Evolutionary conservation across 2,329 filamentous ascomycete genomes (phyloP), one percentile per base, ranked within the genome.

Genomic region (Diaporthe ilicicola): DNA sequence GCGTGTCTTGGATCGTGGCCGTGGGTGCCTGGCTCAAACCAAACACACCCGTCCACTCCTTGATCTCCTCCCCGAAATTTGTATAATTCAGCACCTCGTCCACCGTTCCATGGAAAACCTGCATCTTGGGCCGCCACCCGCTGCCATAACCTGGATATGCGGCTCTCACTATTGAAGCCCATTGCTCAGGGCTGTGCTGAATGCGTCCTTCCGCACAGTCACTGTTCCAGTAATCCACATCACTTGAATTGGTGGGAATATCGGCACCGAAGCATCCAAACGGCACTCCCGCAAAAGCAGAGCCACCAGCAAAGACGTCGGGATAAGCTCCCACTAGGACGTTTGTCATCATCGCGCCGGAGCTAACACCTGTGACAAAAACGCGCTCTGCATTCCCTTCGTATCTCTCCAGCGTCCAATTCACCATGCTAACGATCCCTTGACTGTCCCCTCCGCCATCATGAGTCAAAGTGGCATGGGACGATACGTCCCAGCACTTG

Each of bases 401-500:
- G 79, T 88, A 87, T 73, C 82, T 81, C 15, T 76, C 75, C 22
- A 88, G 78, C 0, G 86, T 82, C 78, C 84, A 88, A 53, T 80
- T 79, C 46, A 88, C 85, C 86, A 89, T 88, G 76, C 83, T 87
- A 19, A 83, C 84, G 73, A 88, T 87, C 4, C 83, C 82, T n/a
- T 84, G 81, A 22, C 82, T 84, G 76, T 88, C 86, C 29, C 86
- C 85, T 27, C 86, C 86, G 32, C 81, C 85, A 66, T 85, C 80
- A 75, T 88, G 86, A 3, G 81, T 81, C 1, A 88, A 80, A 0
- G 85, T 84, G 12, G 82, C 78, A 42, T 79, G 78, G 12, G 85
- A 88, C 6, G 86, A 87, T 2, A 90, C 87, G 70, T 90, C 89
- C 88, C 88, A 90, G 79, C 89, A 90, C 74, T 80, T 81, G 73